These are phyloP conservation scores for Boeremia exigua DNA, from an alignment of 2,329 filamentous ascomycete species.

Conservation along the genomic window DNA sequence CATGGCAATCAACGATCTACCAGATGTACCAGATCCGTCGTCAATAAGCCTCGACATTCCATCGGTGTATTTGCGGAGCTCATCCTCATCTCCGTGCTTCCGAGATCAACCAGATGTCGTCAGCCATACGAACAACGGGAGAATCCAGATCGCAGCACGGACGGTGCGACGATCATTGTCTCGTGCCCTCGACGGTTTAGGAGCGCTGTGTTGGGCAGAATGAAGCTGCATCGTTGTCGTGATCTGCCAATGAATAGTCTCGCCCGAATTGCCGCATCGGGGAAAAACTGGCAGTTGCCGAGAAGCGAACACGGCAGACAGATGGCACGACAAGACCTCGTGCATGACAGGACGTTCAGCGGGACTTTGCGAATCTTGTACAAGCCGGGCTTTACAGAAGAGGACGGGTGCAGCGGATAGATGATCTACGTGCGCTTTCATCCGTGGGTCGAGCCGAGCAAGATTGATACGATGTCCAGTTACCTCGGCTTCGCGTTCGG, in stretches of 20 bases:
- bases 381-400: neutral
- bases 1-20: too few species aligned
- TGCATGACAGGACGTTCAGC: neutral
- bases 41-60: neutral
- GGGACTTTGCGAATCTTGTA: neutral
- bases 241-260: neutral
- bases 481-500: slow-evolving; percentile 6
- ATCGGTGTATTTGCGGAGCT: too few species aligned
- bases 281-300: neutral
- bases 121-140: neutral
- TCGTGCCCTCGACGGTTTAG: neutral
- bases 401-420: neutral
- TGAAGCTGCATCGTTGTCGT: slow-evolving; percentile 2
- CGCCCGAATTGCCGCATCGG: slow-evolving; percentile 10
- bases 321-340: too few species aligned
- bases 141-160: neutral
- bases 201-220: neutral
- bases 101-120: neutral
- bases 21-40: neutral
- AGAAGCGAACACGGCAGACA: neutral
- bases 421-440: neutral
- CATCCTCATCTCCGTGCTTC: neutral
- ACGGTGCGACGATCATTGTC: neutral
- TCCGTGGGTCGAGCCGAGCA: neutral
- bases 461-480: neutral